phyloP scores from a whole-genome alignment of 1,284 basidiomycete genomes.

The Pholiota adiposa region DNA sequence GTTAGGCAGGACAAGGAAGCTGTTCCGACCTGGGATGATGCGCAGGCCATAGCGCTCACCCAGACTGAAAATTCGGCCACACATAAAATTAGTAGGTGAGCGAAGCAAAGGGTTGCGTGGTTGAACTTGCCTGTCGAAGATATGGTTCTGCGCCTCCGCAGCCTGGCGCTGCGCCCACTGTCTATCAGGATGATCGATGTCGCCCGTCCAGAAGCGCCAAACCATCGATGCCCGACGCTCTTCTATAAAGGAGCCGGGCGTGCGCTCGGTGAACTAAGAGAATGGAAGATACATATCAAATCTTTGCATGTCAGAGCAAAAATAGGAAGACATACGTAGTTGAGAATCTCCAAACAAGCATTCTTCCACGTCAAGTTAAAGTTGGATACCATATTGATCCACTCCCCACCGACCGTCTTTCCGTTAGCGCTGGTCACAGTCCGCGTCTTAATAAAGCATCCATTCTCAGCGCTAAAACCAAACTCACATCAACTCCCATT shows the following conservation, averaged over 20 bases:
- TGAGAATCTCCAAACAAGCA: constrained; percentile 79
- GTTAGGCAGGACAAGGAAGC: constrained; percentile 84
- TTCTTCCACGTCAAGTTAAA: constrained; percentile 82
- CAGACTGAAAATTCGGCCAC: constrained; percentile 45
- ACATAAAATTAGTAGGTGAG: neutral
- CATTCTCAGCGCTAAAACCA: constrained; percentile 74
- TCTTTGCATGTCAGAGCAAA: neutral
- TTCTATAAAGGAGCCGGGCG: constrained; percentile 84
- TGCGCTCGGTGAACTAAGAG: constrained; percentile 82
- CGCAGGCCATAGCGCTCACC: constrained; percentile 82
- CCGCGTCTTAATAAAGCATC: constrained; percentile 78
- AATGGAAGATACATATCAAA: neutral
- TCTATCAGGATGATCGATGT: constrained; percentile 54
- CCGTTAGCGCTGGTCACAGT: constrained; percentile 22
- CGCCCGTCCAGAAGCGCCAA: constrained; percentile 81
- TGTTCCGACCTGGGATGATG: constrained; percentile 77
- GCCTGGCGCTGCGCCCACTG: constrained; percentile 86
- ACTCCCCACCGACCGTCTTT: constrained; percentile 36
- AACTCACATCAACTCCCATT: neutral
- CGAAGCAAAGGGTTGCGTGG: neutral
- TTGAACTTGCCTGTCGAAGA: constrained; percentile 68
- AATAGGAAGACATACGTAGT: constrained; percentile 62
- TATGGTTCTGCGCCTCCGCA: constrained; percentile 89
- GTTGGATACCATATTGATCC: constrained; percentile 83
- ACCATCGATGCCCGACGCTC: constrained; percentile 84